These are phyloP conservation scores for Ascomycota sp. DNA, from an alignment of 2,329 filamentous ascomycete genomes.

Conservation along the genomic window DNA sequence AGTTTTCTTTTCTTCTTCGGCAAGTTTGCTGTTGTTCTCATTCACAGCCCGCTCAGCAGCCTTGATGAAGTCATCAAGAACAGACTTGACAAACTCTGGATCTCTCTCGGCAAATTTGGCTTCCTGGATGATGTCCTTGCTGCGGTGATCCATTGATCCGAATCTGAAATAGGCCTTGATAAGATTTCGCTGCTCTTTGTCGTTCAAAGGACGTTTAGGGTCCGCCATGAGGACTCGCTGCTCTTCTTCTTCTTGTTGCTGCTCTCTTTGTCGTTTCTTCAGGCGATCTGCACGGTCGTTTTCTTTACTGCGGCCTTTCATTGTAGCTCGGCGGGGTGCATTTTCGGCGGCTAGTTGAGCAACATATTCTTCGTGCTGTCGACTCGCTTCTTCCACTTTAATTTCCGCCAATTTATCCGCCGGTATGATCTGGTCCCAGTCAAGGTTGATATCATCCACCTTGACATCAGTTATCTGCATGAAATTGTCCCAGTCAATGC, in stretches of 20 bases:
- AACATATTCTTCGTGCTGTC: slow-evolving; percentile 65
- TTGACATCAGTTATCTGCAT: slow-evolving; percentile 97
- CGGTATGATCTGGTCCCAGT: slow-evolving; percentile 97
- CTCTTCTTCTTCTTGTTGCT: slow-evolving; percentile 49
- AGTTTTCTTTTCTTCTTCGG: slow-evolving; percentile 62
- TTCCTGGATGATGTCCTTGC: slow-evolving; percentile 71
- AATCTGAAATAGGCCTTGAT: slow-evolving; percentile 81
- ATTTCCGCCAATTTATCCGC: slow-evolving; percentile 78
- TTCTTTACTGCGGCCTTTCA: slow-evolving; percentile 35
- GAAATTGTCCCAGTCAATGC: slow-evolving; percentile 72
- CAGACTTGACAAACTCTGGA: slow-evolving; percentile 52
- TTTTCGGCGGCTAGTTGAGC: slow-evolving; percentile 68
- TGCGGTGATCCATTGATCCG: slow-evolving; percentile 73
- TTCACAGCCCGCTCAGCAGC: slow-evolving; percentile 38
- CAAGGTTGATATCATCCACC: slow-evolving; percentile 57
- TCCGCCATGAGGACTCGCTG: slow-evolving; percentile 56
- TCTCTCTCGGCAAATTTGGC: slow-evolving; percentile 72
- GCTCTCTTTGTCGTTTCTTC: slow-evolving; percentile 46
- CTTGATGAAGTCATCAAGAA: slow-evolving; percentile 54
- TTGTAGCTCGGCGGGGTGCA: slow-evolving; percentile 55
- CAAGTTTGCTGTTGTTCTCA: slow-evolving; percentile 48
- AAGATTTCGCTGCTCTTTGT: slow-evolving; percentile 84
- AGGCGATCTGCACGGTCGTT: slow-evolving; percentile 44
- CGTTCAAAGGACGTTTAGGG: slow-evolving; percentile 72
- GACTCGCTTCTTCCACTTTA: slow-evolving; percentile 73